Evolutionary conservation across 768 basidiomycete species (phyloP).

Genomic region (Leccinum truebloodii): DNA sequence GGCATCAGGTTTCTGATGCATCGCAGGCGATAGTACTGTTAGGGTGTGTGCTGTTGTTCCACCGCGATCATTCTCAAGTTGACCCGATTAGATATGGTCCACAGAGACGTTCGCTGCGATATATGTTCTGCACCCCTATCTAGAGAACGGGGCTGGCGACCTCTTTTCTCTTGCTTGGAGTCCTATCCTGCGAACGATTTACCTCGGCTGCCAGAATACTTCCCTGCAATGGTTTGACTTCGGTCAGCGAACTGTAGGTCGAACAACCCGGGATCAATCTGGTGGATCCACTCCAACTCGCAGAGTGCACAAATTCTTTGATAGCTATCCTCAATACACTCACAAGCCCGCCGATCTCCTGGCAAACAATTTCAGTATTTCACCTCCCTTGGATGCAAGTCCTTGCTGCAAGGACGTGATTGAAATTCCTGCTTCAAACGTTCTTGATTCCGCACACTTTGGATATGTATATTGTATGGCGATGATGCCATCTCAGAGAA

Average conservation of each 20-base stretch:
- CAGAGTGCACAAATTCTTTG: slow-evolving; percentile 87
- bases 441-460: slow-evolving; percentile 88
- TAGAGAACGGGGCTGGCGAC: slow-evolving; percentile 82
- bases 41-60: slow-evolving; percentile 48
- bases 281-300: slow-evolving; percentile 41
- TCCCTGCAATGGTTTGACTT: slow-evolving; percentile 90
- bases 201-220: slow-evolving; percentile 90
- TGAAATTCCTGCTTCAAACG: slow-evolving; percentile 64
- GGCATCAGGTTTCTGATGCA: slow-evolving; percentile 4
- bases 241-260: slow-evolving; percentile 11
- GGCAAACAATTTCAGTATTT: slow-evolving; percentile 53
- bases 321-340: slow-evolving; percentile 78
- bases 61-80: slow-evolving; percentile 6
- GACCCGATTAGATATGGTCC: slow-evolving; percentile 69
- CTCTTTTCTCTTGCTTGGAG: slow-evolving; percentile 86
- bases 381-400: slow-evolving; percentile 36
- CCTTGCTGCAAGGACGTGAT: slow-evolving; percentile 32
- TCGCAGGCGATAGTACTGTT: slow-evolving; percentile 82
- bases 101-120: slow-evolving; percentile 64
- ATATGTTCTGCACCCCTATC: slow-evolving; percentile 74
- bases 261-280: slow-evolving; percentile 15
- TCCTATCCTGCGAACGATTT: slow-evolving; percentile 64
- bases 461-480: slow-evolving; percentile 92
- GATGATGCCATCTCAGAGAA: slow-evolving; percentile 42
- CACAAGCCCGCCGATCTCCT: slow-evolving; percentile 66